phyloP scores from a whole-genome alignment of 2,329 filamentous ascomycete species.

The Clonostachys rosea region DNA sequence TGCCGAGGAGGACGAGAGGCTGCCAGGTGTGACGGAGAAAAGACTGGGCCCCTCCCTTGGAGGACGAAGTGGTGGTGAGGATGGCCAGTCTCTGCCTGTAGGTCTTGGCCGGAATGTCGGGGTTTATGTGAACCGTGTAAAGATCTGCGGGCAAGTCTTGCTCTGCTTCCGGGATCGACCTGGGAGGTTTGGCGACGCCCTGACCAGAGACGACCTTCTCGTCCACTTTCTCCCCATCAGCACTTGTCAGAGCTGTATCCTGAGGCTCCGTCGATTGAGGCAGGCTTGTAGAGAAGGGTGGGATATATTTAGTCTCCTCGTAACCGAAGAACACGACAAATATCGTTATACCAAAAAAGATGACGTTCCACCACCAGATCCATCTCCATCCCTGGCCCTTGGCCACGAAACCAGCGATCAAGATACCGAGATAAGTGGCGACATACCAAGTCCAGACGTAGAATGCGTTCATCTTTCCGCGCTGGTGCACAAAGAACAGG shows the following conservation, averaged over 20 bases:
- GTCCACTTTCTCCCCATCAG: no score
- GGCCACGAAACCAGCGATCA: conserved; percentile 31
- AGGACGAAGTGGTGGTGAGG: conserved; percentile 1
- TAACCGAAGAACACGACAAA: conserved; percentile 34
- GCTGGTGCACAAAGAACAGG: conserved; percentile 41
- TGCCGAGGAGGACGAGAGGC: no score
- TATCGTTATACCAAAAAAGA: conserved; percentile 28
- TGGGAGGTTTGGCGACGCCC: no score
- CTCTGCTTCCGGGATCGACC: no score
- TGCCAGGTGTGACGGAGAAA: no score
- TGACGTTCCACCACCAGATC: conserved; percentile 40
- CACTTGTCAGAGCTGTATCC: no score
- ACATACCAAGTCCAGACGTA: conserved; percentile 26
- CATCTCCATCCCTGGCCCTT: conserved; percentile 37
- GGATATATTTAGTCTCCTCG: conserved; percentile 25
- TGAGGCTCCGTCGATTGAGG: no score
- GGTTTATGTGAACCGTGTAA: conserved; percentile 5
- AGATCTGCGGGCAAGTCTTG: no score
- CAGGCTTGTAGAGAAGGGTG: conserved; percentile 4
- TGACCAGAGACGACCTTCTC: no score
- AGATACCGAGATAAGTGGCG: conserved; percentile 23
- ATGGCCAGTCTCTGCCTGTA: conserved; percentile 35
- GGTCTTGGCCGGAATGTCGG: conserved; percentile 27
- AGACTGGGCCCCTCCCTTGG: no score
- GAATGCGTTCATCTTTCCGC: conserved; percentile 38